Evolutionary conservation across 495 filamentous ascomycete genomes (phyloP), one percentile per base, ranked within the genome.

Genomic region (Penicillium macrosclerotiorum): DNA sequence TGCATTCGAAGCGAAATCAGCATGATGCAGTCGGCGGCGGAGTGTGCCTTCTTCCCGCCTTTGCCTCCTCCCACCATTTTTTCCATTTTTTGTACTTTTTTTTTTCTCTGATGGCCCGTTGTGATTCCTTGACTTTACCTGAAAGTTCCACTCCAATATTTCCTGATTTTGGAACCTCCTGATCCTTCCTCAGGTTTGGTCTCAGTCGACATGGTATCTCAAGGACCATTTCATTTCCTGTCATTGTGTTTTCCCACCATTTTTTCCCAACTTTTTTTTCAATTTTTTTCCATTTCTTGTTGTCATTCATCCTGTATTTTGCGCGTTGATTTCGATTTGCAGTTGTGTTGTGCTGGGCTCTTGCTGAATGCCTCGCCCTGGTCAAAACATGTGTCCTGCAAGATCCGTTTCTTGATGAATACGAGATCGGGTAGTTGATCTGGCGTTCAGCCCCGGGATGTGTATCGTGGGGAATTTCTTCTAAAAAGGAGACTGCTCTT

Each of bases 181-280:
- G 18, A 25, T 34, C 5, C 16, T 35, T 27, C 35, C 20, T 42
- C 42, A 35, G 24, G 49, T 43, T 41, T 45, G 41, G 40, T 37
- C 50, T 45, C 46, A 12, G 34, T 46, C 24, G 30, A 19, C 27
- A 13, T 26, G 16, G 23, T 37, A 16, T 27, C 12, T 20, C 11
- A 1, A 20, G 24, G 12, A 19, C 26, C 55, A 54, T 41, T 55
- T 47, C 49, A 44, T 42, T 49, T 51, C 57, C 52, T 41, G 36
- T n/a, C 51, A 47, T 37, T 65, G 62, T 65, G 54, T 60, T 66
- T 59, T 59, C 47, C 14, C 37, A 52, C 27, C 20, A 36, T 50
- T 60, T 52, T 43, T 33, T 30, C 37, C 24, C 26, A 37, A 42
- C 27, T 49, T 52, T 47, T n/a, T 37, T 33, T 42, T 16, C 36